Base-by-base conservation (phyloP, 805 yeast species). In the Candida xiaguanensis region DNA sequence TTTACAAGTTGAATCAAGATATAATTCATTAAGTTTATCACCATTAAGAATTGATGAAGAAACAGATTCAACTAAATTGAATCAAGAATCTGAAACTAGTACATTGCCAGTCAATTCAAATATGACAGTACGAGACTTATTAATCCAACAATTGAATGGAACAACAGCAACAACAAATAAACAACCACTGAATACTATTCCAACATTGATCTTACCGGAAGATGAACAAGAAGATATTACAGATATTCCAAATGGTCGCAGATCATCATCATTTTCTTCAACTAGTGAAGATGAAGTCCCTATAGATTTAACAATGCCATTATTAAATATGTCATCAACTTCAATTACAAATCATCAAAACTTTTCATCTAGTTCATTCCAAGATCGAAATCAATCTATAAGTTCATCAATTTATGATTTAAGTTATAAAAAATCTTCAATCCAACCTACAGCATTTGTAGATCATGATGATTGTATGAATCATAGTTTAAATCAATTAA, bases 291-390 rank as follows among this genome's bases (percentile, higher is more conserved):
- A 37, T 12, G 44, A 41, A 23, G 19, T 41, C 8, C 55, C 57
- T 5, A 36, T 56, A 19, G 67, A 61, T 7, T 66, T 58, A 41
- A 55, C 55, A 3, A 47, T 63, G 16, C 70, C 68, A 14, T 47
- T 63, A 14, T 48, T 63, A 18, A 48, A 44, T 8, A 43, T 50
- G 34, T 61, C 68, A 1, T 48, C 51, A 9, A 41, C 58, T 8
- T 56, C 65, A 2, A 39, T 56, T 8, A 17, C 38, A 8, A 38
- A 38, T 7, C 33, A 27, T 24, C 16, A 11, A 17, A 31, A 27
- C 4, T 27, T 40, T 5, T 20, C 9, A 6, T 20, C 24, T 9
- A 7, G 8, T 9, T 41, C 9, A 15, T 38, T 18, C 3, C 34
- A 44, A 14, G 38, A 39, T 13, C 33, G 55, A 28, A 57, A 58